These are phyloP conservation scores for Colletotrichum sojae DNA, from an alignment of 2,329 filamentous ascomycete species.

Conservation along the genomic window DNA sequence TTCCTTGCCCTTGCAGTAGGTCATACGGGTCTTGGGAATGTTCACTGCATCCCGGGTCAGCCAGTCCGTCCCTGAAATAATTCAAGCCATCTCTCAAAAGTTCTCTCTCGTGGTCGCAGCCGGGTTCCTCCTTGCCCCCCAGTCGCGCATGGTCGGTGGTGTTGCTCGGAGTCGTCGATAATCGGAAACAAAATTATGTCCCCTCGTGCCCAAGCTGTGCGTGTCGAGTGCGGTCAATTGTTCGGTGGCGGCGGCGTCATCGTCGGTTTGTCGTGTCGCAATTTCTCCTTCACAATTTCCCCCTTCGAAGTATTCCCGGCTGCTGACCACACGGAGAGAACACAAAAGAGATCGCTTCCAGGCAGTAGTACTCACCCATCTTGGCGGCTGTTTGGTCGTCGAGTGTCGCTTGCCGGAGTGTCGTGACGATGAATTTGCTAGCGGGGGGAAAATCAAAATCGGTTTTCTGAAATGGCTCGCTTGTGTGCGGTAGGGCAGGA, in stretches of 20 bases:
- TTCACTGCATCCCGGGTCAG: constrained; percentile 78
- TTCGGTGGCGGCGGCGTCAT: constrained; percentile 21
- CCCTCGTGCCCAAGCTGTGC: constrained; percentile 24
- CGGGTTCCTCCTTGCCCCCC: constrained; percentile 5
- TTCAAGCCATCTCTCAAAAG: constrained; percentile 12
- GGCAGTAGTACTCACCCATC: constrained; percentile 39
- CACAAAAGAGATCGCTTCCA: constrained; percentile 10
- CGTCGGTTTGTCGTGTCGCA: background rate
- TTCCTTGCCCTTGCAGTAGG: constrained; percentile 97
- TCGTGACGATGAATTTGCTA: constrained; percentile 41
- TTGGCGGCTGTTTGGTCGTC: constrained; percentile 43
- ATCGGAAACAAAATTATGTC: background rate
- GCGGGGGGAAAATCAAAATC: constrained; percentile 33
- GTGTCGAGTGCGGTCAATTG: constrained; percentile 17
- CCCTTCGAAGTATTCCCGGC: constrained; percentile 13
- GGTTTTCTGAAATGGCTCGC: constrained; percentile 40
- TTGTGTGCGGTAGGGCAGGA: constrained; percentile 42
- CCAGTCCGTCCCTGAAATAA: constrained; percentile 45
- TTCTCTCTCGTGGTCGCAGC: constrained; percentile 24
- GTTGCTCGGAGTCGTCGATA: background rate
- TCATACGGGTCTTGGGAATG: constrained; percentile 97
- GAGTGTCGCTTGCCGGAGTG: constrained; percentile 42
- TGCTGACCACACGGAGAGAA: constrained; percentile 20
- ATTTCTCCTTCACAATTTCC: background rate
- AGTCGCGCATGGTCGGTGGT: background rate